Percentiles rank a stretch among this genome's conserved stretches.
phyloP scores from a whole-genome alignment of 768 basidiomycete species.

The Kwoniella dendrophila region DNA sequence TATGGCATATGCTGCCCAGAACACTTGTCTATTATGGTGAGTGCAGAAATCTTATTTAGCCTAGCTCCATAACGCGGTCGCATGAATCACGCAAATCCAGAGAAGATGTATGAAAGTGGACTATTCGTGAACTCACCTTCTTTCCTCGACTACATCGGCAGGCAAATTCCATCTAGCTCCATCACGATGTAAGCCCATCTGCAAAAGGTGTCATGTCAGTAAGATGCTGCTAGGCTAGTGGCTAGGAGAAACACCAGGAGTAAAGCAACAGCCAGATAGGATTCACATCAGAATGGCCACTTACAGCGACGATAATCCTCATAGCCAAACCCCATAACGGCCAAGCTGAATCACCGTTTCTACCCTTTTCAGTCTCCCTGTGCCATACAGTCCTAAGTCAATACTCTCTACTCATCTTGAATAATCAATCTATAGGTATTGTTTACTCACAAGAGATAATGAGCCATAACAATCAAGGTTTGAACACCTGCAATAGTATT shows the following conservation, averaged over 20 bases:
- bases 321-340: slow-evolving; percentile 38
- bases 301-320: slow-evolving; percentile 31
- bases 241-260: not conserved
- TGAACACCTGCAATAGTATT: slow-evolving; percentile 34
- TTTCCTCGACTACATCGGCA: slow-evolving; percentile 21
- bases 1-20: slow-evolving; percentile 27
- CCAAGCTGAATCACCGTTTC: slow-evolving; percentile 40
- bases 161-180: slow-evolving; percentile 28
- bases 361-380: slow-evolving; percentile 35
- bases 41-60: too few species aligned
- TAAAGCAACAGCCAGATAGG: too few species aligned
- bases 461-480: slow-evolving; percentile 32
- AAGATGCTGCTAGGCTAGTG: not conserved
- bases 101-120: not conserved
- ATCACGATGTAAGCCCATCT: slow-evolving; percentile 32
- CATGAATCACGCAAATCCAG: too few species aligned
- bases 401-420: not conserved
- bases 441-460: slow-evolving; percentile 25
- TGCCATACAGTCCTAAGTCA: not conserved
- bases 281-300: too few species aligned
- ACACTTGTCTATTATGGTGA: slow-evolving; percentile 23
- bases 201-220: too few species aligned
- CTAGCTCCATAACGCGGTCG: too few species aligned
- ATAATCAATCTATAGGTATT: not conserved
- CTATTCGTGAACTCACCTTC: slow-evolving; percentile 11